phyloP scores from a whole-genome alignment of 2,329 filamentous ascomycete genomes.

The Helotiales sp. region DNA sequence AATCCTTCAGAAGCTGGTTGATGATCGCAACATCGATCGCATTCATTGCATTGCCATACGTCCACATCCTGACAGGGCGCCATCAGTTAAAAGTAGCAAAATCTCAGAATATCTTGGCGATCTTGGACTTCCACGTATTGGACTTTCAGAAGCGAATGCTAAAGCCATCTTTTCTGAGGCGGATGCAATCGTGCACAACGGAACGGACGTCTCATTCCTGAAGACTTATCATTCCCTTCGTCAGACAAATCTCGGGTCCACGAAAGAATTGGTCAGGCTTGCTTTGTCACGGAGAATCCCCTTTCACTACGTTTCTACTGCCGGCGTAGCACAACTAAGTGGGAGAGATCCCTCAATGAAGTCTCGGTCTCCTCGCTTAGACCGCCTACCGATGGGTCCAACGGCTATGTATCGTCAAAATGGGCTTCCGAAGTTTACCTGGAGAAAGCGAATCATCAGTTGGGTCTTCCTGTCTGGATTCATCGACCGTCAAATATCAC shows the following conservation, averaged over 20 bases:
- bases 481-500: background rate
- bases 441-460: background rate
- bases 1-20: slow-evolving; percentile 41
- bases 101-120: slow-evolving; percentile 39
- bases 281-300: slow-evolving; percentile 32
- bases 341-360: background rate
- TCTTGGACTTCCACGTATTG: slow-evolving; percentile 38
- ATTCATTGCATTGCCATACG: slow-evolving; percentile 47
- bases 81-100: slow-evolving; percentile 2
- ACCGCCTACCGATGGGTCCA: background rate
- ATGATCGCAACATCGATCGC: slow-evolving; percentile 31
- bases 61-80: slow-evolving; percentile 15
- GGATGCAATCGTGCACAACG: slow-evolving; percentile 55
- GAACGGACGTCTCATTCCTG: slow-evolving; percentile 41
- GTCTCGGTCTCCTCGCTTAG: background rate
- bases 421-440: background rate
- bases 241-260: slow-evolving; percentile 38
- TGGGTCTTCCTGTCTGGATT: background rate
- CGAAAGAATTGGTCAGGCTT: slow-evolving; percentile 37
- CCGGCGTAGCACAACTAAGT: background rate
- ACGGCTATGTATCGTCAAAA: background rate
- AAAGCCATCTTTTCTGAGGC: slow-evolving; percentile 31
- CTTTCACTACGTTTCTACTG: slow-evolving; percentile 38
- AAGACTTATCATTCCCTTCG: slow-evolving; percentile 40
- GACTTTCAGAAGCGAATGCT: slow-evolving; percentile 37